These are phyloP conservation scores for Candida cerambycidarum DNA, from an alignment of 805 yeast genomes.

Conservation along the genomic window DNA sequence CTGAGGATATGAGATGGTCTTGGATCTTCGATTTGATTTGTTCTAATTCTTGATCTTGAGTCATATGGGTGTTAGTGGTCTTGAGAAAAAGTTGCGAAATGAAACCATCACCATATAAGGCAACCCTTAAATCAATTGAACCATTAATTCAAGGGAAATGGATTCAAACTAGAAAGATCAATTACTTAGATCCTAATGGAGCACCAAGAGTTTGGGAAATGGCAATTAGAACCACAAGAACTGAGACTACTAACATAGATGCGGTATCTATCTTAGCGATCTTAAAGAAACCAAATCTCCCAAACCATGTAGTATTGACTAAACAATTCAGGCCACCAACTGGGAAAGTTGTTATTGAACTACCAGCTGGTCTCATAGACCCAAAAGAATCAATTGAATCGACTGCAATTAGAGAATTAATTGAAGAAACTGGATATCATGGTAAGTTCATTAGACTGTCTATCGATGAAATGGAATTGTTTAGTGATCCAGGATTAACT, in stretches of 20 bases:
- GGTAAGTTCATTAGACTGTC: slow-evolving; percentile 53
- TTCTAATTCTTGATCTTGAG: slow-evolving; percentile 35
- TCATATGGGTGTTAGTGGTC: too few species aligned
- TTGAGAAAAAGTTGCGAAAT: slow-evolving; percentile 3
- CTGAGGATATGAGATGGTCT: slow-evolving; percentile 68
- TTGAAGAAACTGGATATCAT: slow-evolving; percentile 90
- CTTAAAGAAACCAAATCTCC: slow-evolving; percentile 45
- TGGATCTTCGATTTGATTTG: slow-evolving; percentile 62
- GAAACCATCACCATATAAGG: slow-evolving; percentile 36
- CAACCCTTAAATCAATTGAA: slow-evolving; percentile 31
- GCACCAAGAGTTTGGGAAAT: slow-evolving; percentile 79
- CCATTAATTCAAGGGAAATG: slow-evolving; percentile 41
- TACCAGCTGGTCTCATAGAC: slow-evolving; percentile 95
- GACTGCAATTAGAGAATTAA: slow-evolving; percentile 84
- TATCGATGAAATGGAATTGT: slow-evolving; percentile 39
- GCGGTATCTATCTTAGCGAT: slow-evolving; percentile 91
- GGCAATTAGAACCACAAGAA: slow-evolving; percentile 78
- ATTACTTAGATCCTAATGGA: slow-evolving; percentile 74
- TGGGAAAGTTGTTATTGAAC: slow-evolving; percentile 81
- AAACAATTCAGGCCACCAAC: slow-evolving; percentile 95
- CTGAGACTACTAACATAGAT: slow-evolving; percentile 59
- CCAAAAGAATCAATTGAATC: slow-evolving; percentile 72
- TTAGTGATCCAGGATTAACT: slow-evolving; percentile 81
- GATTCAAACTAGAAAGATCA: slow-evolving; percentile 59
- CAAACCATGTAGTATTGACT: slow-evolving; percentile 54